Evolutionary conservation across 495 filamentous ascomycete genomes (phyloP).

Genomic region (Trichodelitschia bisporula): DNA sequence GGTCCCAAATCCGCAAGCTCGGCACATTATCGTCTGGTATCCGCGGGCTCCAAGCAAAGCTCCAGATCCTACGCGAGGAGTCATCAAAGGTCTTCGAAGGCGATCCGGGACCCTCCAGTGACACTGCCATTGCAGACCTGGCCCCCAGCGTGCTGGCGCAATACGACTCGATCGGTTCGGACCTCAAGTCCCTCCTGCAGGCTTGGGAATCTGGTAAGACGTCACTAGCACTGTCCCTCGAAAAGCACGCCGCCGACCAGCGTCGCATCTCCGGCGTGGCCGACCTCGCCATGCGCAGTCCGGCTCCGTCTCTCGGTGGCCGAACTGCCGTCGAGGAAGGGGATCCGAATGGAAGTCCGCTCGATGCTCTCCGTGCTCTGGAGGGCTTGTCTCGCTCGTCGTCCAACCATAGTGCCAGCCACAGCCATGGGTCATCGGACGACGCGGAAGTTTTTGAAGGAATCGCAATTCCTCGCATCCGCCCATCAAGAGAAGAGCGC

Average conservation of each 20-base stretch:
- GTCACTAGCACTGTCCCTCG: constrained; percentile 47
- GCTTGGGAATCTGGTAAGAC: constrained; percentile 80
- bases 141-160: constrained; percentile 56
- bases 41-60: constrained; percentile 76
- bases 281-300: constrained; percentile 39
- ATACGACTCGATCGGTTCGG: constrained; percentile 81
- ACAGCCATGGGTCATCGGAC: neutral
- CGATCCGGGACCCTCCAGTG: constrained; percentile 9
- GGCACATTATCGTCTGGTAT: constrained; percentile 77
- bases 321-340: constrained; percentile 57
- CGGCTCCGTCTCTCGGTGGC: constrained; percentile 57
- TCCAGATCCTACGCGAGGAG: constrained; percentile 80
- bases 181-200: constrained; percentile 57
- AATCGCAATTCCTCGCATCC: constrained; percentile 41
- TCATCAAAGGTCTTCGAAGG: constrained; percentile 48
- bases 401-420: neutral
- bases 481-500: constrained; percentile 68
- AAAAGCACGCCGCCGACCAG: constrained; percentile 16
- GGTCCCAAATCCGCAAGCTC: constrained; percentile 63
- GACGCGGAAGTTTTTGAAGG: constrained; percentile 80
- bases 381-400: constrained; percentile 23
- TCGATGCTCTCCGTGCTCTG: constrained; percentile 49
- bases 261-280: constrained; percentile 41
- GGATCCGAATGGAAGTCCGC: constrained; percentile 28
- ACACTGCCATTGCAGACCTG: constrained; percentile 37